A percentile compares a stretch with the other conserved stretches of the same genome.
These are phyloP conservation scores for Cercospora zeina DNA, from an alignment of 2,329 filamentous ascomycete species.

Conservation along the genomic window DNA sequence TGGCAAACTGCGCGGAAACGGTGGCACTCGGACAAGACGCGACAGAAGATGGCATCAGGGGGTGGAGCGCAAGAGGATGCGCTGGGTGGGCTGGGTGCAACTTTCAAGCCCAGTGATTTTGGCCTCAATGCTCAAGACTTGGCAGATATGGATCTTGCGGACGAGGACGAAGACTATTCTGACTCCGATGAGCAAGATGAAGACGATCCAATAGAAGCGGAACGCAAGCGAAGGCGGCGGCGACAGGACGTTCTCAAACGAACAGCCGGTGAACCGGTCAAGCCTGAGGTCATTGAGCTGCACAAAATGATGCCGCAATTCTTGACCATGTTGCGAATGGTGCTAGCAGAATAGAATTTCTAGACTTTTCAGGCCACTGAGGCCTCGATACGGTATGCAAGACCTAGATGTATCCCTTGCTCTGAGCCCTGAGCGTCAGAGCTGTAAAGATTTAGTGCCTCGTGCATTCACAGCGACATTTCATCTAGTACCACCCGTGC, in stretches of 20 bases:
- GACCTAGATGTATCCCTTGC: background rate
- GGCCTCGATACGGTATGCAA: background rate
- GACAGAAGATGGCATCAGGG: slow-evolving; percentile 97
- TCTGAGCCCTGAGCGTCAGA: background rate
- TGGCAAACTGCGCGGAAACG: slow-evolving; percentile 97
- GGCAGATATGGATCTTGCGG: slow-evolving; percentile 79
- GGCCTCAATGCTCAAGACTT: slow-evolving; percentile 85
- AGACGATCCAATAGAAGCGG: slow-evolving; percentile 83
- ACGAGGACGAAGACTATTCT: slow-evolving; percentile 65
- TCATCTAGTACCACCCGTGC: slow-evolving; percentile 50
- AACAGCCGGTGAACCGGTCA: slow-evolving; percentile 42
- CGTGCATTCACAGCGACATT: background rate
- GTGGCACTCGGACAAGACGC: slow-evolving; percentile 96
- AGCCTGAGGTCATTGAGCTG: slow-evolving; percentile 40
- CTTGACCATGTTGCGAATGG: slow-evolving; percentile 41
- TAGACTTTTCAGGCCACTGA: background rate
- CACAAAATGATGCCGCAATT: slow-evolving; percentile 41
- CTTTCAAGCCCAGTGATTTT: slow-evolving; percentile 81
- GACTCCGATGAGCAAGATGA: slow-evolving; percentile 71
- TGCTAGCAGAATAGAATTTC: slow-evolving; percentile 35
- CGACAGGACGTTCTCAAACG: slow-evolving; percentile 70
- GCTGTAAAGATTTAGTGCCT: background rate
- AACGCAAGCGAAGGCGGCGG: slow-evolving; percentile 74
- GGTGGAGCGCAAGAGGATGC: slow-evolving; percentile 52
- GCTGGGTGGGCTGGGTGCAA: slow-evolving; percentile 55